phyloP scores from a whole-genome alignment of 2,329 filamentous ascomycete species.

The Davidsoniella virescens region DNA sequence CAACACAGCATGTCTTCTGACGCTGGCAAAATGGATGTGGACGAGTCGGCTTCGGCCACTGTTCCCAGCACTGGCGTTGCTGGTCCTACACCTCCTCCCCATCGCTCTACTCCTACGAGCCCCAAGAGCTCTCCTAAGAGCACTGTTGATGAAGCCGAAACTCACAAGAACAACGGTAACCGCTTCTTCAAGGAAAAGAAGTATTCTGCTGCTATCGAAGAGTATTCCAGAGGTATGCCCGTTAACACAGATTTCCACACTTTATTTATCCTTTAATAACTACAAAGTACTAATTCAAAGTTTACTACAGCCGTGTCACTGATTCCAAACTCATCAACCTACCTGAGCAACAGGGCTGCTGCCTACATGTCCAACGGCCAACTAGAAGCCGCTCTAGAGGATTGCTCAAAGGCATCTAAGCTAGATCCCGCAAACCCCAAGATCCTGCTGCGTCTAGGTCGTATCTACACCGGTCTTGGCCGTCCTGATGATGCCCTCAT shows the following conservation, averaged over 20 bases:
- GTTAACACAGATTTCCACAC: neutral
- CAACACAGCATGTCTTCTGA: constrained; percentile 32
- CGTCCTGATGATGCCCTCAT: constrained; percentile 73
- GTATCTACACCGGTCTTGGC: constrained; percentile 78
- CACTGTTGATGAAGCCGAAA: constrained; percentile 62
- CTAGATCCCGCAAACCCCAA: constrained; percentile 77
- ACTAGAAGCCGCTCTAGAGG: constrained; percentile 66
- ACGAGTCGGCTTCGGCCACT: constrained; percentile 41
- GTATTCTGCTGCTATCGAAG: constrained; percentile 71
- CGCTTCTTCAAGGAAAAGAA: constrained; percentile 94
- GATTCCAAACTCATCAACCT: constrained; percentile 71
- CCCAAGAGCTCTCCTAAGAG: constrained; percentile 40
- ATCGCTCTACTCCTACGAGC: constrained; percentile 36
- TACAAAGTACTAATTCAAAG: neutral
- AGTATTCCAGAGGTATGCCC: constrained; percentile 77
- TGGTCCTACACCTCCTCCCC: constrained; percentile 52
- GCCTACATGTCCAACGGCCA: constrained; percentile 80
- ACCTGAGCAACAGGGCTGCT: constrained; percentile 86
- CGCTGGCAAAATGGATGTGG: constrained; percentile 59
- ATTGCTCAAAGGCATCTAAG: constrained; percentile 68
- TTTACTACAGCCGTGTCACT: constrained; percentile 67
- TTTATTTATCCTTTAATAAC: constrained; percentile 13
- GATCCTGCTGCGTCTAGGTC: constrained; percentile 71
- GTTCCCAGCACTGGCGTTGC: constrained; percentile 34
- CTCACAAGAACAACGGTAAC: constrained; percentile 84